A percentile compares a stretch with the other conserved stretches of the same genome.
Conservation (phyloP, 257 asterid species). For the Coffea eugenioides region DNA sequence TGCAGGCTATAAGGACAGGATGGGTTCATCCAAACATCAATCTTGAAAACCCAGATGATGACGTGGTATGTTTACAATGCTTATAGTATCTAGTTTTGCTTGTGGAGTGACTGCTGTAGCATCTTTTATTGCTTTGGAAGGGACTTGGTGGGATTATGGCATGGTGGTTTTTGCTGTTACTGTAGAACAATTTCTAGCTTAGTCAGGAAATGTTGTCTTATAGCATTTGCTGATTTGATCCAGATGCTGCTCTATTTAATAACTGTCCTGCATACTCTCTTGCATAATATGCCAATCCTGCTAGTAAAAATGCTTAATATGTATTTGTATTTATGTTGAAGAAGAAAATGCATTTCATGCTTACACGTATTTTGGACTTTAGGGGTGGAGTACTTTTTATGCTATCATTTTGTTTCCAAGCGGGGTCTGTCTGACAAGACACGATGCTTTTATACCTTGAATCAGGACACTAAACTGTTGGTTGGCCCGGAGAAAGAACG, state of each 20-base stretch:
- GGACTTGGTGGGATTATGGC: neutral
- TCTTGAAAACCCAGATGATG: conserved; percentile 86
- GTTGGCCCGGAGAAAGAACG: conserved; percentile 79
- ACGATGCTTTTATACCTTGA: conserved; percentile 21
- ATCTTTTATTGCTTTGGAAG: neutral
- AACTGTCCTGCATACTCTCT: neutral
- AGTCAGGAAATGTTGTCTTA: neutral
- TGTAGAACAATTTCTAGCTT: neutral
- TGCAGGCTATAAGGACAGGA: conserved; percentile 90
- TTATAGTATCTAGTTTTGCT: neutral
- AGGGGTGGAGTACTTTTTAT: neutral
- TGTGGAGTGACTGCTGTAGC: neutral
- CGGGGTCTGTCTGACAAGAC: neutral
- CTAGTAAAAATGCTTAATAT: neutral
- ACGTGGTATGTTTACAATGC: conserved; percentile 66
- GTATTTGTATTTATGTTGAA: neutral
- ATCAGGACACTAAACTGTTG: conserved; percentile 68
- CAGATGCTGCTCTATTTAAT: neutral
- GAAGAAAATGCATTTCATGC: neutral
- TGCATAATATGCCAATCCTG: neutral
- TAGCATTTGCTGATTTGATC: neutral
- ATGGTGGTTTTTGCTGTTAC: neutral
- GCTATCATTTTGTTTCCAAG: neutral
- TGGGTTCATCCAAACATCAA: conserved; percentile 98
- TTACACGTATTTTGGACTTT: neutral